phyloP scores from a whole-genome alignment of 2,329 filamentous ascomycete genomes.

The Dactylellina sp. region DNA sequence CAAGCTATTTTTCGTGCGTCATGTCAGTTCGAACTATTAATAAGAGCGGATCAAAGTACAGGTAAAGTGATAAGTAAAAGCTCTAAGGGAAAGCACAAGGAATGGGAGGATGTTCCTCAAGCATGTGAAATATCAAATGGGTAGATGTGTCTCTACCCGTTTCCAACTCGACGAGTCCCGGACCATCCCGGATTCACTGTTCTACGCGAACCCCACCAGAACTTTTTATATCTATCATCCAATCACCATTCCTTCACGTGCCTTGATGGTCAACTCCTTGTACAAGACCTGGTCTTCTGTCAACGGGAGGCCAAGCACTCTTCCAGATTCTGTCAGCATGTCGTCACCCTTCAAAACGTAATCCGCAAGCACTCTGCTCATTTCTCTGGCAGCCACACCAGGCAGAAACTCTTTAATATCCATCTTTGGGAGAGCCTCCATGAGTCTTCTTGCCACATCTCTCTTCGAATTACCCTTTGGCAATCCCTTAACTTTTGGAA shows the following conservation, averaged over 20 bases:
- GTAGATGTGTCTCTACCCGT: not conserved
- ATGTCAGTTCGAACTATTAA: not conserved
- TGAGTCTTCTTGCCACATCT: slow-evolving; percentile 65
- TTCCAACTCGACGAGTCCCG: not conserved
- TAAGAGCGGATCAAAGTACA: not conserved
- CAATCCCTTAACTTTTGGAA: slow-evolving; percentile 61
- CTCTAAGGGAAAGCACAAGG: slow-evolving; percentile 2
- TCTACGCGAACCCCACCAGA: not conserved
- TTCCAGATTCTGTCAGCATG: slow-evolving; percentile 66
- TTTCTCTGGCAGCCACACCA: slow-evolving; percentile 82
- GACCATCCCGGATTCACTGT: not conserved
- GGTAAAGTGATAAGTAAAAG: not conserved
- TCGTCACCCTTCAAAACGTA: slow-evolving; percentile 73
- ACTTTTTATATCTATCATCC: slow-evolving; percentile 9
- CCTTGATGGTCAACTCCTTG: slow-evolving; percentile 50
- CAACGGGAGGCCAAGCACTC: slow-evolving; percentile 73
- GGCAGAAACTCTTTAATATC: slow-evolving; percentile 68
- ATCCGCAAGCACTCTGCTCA: slow-evolving; percentile 78
- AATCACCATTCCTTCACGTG: slow-evolving; percentile 52
- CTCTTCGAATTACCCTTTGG: slow-evolving; percentile 61
- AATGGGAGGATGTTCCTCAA: slow-evolving; percentile 3
- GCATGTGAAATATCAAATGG: slow-evolving; percentile 34
- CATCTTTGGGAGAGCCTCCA: slow-evolving; percentile 66
- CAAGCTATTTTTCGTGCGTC: not conserved
- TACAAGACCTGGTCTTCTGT: slow-evolving; percentile 75